phyloP scores from a whole-genome alignment of 352 stramenopile species.

The Pythium biforme region DNA sequence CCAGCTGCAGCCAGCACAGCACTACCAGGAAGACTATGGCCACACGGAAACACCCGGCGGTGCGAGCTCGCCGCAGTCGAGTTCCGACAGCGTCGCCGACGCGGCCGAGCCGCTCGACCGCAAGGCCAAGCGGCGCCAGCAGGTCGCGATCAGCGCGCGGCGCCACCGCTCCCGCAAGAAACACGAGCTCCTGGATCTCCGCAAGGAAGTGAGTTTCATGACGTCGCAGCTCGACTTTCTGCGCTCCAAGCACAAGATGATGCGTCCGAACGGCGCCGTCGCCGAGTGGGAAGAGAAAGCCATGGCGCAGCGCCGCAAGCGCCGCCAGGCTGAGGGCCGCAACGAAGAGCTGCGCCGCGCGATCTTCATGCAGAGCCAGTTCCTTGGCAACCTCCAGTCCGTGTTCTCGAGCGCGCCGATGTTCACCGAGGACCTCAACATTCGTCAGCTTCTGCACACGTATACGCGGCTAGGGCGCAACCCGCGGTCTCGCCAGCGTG shows the following conservation, averaged over 20 bases:
- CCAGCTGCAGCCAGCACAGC: slow-evolving; percentile 4
- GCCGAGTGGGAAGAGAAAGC: slow-evolving; percentile 44
- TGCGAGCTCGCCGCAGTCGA: slow-evolving; percentile 21
- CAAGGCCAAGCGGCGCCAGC: slow-evolving; percentile 44
- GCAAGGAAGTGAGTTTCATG: slow-evolving; percentile 40
- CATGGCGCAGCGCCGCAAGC: slow-evolving; percentile 42
- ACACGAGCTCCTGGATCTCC: slow-evolving; percentile 48
- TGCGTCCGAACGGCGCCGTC: slow-evolving; percentile 22
- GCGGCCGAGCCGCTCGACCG: slow-evolving; percentile 34
- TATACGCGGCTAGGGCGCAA: slow-evolving; percentile 50
- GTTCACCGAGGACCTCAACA: slow-evolving; percentile 39
- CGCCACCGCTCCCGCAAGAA: slow-evolving; percentile 59
- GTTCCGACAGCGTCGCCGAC: slow-evolving; percentile 25
- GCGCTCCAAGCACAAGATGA: slow-evolving; percentile 38
- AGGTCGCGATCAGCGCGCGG: slow-evolving; percentile 48
- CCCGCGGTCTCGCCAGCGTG: slow-evolving; percentile 35
- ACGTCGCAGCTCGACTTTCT: slow-evolving; percentile 38
- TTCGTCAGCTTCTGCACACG: slow-evolving; percentile 51
- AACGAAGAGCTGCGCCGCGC: slow-evolving; percentile 52
- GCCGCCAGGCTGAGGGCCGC: slow-evolving; percentile 30
- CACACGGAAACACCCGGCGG: neutral
- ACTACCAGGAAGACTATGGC: neutral
- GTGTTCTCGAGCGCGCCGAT: slow-evolving; percentile 34
- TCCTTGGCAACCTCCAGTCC: slow-evolving; percentile 39
- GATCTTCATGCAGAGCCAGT: slow-evolving; percentile 47